Conservation (phyloP, 2,329 filamentous ascomycete species). For the Cladosporium sp. region DNA sequence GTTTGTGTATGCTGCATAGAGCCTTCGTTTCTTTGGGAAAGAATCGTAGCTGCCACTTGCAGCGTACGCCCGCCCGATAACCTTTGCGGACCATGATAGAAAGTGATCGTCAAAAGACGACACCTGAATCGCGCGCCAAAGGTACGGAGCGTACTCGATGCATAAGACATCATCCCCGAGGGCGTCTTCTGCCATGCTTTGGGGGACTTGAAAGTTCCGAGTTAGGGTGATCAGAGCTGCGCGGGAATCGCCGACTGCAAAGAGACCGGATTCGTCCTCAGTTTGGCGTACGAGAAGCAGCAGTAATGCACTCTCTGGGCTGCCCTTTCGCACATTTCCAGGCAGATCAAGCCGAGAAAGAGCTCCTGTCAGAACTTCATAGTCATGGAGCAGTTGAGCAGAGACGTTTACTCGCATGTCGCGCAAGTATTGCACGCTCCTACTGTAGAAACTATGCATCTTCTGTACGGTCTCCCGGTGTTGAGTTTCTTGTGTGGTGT, state of each 20-base stretch:
- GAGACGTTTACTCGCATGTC: conserved; percentile 14
- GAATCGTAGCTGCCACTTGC: conserved; percentile 24
- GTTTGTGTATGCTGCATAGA: background rate
- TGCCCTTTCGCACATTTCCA: conserved; percentile 63
- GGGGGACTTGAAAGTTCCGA: conserved; percentile 61
- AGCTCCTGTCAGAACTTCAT: conserved; percentile 14
- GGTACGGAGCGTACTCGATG: conserved; percentile 25
- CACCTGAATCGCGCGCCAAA: conserved; percentile 17
- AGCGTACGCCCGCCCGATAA: conserved; percentile 77
- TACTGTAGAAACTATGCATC: conserved; percentile 67
- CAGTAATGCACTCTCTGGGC: conserved; percentile 72
- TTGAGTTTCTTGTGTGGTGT: conserved; percentile 78
- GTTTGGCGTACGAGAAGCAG: conserved; percentile 74
- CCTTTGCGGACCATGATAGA: conserved; percentile 75
- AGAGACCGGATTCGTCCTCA: conserved; percentile 52
- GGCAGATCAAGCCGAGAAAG: conserved; percentile 52
- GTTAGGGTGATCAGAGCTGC: conserved; percentile 69
- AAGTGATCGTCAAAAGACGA: background rate
- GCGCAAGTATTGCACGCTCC: conserved; percentile 67
- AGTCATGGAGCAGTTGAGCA: background rate
- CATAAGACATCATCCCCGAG: conserved; percentile 54
- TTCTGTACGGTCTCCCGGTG: conserved; percentile 70
- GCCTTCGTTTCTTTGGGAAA: background rate
- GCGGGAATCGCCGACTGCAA: conserved; percentile 64
- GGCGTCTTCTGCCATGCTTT: conserved; percentile 56